These are phyloP conservation scores for Ilyonectria robusta DNA, from an alignment of 2,329 filamentous ascomycete species.

Conservation along the genomic window DNA sequence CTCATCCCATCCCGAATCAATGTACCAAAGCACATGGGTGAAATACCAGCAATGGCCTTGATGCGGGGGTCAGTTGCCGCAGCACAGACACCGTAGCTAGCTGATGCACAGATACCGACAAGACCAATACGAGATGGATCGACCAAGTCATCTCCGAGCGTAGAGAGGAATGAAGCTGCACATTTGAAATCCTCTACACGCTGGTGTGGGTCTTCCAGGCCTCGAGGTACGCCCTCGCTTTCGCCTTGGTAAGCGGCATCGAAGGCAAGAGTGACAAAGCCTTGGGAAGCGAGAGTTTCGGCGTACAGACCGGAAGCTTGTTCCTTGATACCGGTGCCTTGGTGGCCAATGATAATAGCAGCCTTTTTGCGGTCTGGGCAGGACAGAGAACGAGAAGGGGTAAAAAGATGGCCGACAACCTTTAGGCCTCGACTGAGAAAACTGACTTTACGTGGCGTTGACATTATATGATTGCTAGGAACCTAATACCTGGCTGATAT, in stretches of 20 bases:
- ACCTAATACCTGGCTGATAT: too few species aligned
- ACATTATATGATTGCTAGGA: too few species aligned
- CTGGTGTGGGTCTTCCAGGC: slow-evolving; percentile 57
- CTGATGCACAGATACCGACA: slow-evolving; percentile 57
- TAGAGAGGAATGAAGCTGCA: slow-evolving; percentile 52
- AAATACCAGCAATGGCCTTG: slow-evolving; percentile 52
- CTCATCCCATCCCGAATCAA: slow-evolving; percentile 1
- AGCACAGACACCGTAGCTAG: slow-evolving; percentile 53
- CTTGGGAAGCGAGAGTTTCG: slow-evolving; percentile 44
- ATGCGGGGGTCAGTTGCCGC: slow-evolving; percentile 53
- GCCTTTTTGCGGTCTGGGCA: slow-evolving; percentile 6
- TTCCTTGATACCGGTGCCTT: slow-evolving; percentile 54
- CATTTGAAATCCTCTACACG: slow-evolving; percentile 54
- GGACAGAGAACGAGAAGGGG: neutral
- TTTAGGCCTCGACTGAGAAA: neutral
- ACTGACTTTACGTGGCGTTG: too few species aligned
- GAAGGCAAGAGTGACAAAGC: slow-evolving; percentile 53
- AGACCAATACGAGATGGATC: slow-evolving; percentile 43
- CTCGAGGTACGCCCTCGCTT: slow-evolving; percentile 51
- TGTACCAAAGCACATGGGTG: slow-evolving; percentile 47
- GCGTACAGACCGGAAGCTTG: slow-evolving; percentile 54
- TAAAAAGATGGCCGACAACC: neutral
- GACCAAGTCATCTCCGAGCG: slow-evolving; percentile 25
- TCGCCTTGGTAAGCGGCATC: slow-evolving; percentile 58
- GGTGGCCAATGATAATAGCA: slow-evolving; percentile 50